phyloP scores from a whole-genome alignment of 1,284 basidiomycete species.

The Ganoderma leucocontextum region DNA sequence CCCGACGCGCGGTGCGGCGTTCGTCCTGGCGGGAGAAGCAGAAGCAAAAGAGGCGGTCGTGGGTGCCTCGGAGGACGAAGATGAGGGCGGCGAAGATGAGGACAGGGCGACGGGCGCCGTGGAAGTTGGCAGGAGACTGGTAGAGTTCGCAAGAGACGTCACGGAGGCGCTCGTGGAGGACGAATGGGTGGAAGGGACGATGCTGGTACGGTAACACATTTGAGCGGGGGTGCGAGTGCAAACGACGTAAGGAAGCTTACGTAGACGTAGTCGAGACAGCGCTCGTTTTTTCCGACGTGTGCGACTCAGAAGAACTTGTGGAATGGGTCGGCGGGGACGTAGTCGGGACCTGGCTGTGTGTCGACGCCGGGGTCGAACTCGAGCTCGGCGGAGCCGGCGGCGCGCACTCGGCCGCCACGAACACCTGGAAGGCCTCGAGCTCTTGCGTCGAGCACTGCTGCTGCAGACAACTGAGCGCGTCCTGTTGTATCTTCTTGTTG shows the following conservation, averaged over 20 bases:
- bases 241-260: not conserved
- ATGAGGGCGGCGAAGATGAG: not conserved
- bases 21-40: not conserved
- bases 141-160: not conserved
- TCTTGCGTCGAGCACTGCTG: constrained; percentile 8
- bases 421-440: not conserved
- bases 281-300: not conserved
- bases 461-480: constrained; percentile 3
- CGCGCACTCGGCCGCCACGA: constrained; percentile 5
- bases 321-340: not conserved
- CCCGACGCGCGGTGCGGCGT: not conserved
- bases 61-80: not conserved
- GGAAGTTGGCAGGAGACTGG: not conserved
- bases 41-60: too few species aligned
- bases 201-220: not conserved
- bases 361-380: not conserved
- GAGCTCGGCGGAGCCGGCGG: not conserved
- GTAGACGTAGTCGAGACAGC: not conserved
- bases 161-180: not conserved
- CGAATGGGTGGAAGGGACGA: not conserved
- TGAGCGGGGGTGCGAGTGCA: not conserved
- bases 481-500: constrained; percentile 11
- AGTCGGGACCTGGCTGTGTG: not conserved
- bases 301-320: not conserved
- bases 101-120: not conserved